Evolutionary conservation across 2,329 filamentous ascomycete genomes (phyloP).

Genomic region (Fusarium verticillioides): DNA sequence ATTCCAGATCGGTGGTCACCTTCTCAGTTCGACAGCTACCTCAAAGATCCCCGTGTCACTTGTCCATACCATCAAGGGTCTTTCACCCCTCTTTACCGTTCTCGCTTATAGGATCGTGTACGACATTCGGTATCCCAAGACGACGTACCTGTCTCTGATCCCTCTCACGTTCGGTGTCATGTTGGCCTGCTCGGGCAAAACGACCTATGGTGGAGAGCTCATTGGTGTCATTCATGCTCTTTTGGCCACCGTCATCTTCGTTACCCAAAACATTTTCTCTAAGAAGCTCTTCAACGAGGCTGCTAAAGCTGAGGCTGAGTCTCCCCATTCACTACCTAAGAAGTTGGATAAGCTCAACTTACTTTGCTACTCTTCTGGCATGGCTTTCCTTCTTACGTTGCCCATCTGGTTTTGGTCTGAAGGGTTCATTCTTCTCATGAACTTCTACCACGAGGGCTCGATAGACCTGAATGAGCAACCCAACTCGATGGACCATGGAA

Average conservation of each 20-base stretch:
- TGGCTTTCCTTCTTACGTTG: constrained; percentile 87
- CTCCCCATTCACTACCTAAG: constrained; percentile 67
- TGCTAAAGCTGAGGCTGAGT: constrained; percentile 83
- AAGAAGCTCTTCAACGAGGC: constrained; percentile 98
- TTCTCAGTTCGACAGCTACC: constrained; percentile 92
- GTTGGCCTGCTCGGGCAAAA: constrained; percentile 90
- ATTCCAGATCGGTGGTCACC: constrained; percentile 94
- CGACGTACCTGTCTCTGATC: constrained; percentile 90
- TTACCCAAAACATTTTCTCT: constrained; percentile 98
- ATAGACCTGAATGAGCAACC: constrained; percentile 70
- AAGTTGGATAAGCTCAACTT: constrained; percentile 98
- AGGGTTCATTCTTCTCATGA: constrained; percentile 79
- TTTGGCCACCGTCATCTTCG: constrained; percentile 91
- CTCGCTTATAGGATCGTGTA: constrained; percentile 91
- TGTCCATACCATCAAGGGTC: constrained; percentile 97
- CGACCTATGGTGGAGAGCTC: constrained; percentile 81
- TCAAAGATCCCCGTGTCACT: constrained; percentile 95
- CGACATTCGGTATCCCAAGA: constrained; percentile 84
- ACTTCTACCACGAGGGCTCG: constrained; percentile 84
- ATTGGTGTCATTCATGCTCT: constrained; percentile 92
- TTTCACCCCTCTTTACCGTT: constrained; percentile 95
- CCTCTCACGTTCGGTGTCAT: constrained; percentile 95
- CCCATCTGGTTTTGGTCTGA: constrained; percentile 96
- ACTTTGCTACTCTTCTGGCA: constrained; percentile 93
- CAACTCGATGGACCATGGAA: constrained; percentile 79